Evolutionary conservation across 2,329 filamentous ascomycete genomes (phyloP), one percentile per base, ranked within the genome.

Genomic region (Colletotrichum truncatum): DNA sequence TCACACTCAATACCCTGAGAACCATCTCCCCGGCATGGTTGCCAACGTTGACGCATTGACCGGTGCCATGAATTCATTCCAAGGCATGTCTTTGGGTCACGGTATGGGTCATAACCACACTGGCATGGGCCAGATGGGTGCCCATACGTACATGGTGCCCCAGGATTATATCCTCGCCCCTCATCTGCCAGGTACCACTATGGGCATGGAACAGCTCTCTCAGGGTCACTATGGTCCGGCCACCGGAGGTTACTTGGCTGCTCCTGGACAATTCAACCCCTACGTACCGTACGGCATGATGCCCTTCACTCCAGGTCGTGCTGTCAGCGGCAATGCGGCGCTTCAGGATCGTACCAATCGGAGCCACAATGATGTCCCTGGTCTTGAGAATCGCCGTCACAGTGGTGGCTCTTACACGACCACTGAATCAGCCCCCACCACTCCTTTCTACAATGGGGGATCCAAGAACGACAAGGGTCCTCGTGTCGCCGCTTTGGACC

Each of bases 391-490:
- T 64, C 88, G 89, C 23, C 87, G 89, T 55, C 63, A 66, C 28
- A 66, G 63, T 21, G 63, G 63, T 23, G 87, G 87, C 14, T 91
- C 89, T 2, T 90, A 91, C 75, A 91, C 89, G 1, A 91, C 89
- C 26, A 91, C 84, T 4, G 89, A 90, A 75, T 91, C 89, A 7
- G 85, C 87, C 25, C 86, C 88, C 3, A 85, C 89, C 4, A 92
- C 88, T 28, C 89, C 90, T 0, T 88, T 88, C 71, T 90, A 90
- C 69, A 86, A 85, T 59, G 82, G 83, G 53, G 78, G 85, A 68
- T 81, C 84, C 34, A 86, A 88, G 60, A 84, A 87, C 36, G 88
- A 91, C 64, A 85, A 84, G 71, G 87, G 84, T 41, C 82, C 87
- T 57, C 84, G 87, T 25, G 84, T 90, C 67, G 85, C 86, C 41